Evolutionary conservation across 306 rosid species (phyloP).

Genomic region (Citrullus amarus): DNA sequence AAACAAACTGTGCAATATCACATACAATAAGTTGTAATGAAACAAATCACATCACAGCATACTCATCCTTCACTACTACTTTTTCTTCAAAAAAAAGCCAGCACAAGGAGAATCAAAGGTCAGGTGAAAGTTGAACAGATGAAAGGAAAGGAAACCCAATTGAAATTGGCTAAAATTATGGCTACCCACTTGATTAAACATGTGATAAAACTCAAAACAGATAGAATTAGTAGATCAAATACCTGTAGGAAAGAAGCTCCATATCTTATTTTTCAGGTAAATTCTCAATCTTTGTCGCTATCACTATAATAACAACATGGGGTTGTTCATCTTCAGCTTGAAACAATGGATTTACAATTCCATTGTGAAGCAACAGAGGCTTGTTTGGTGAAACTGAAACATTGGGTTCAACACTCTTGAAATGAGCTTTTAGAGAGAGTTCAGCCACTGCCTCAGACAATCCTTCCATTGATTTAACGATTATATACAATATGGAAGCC

Average conservation of each 20-base stretch:
- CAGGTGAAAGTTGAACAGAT: background rate
- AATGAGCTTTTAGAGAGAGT: too few species aligned
- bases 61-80: background rate
- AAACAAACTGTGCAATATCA: background rate
- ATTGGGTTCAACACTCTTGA: too few species aligned
- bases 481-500: too few species aligned
- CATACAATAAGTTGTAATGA: background rate
- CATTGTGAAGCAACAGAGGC: too few species aligned
- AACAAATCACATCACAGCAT: background rate
- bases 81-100: background rate
- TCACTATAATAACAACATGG: too few species aligned
- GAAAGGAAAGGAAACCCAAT: background rate
- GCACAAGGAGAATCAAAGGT: background rate
- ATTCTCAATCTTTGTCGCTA: too few species aligned
- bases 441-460: too few species aligned
- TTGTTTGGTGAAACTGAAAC: too few species aligned
- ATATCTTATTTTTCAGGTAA: slow-evolving; percentile 3
- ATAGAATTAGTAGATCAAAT: background rate
- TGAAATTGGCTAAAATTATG: background rate
- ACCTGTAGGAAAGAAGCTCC: slow-evolving; percentile 79
- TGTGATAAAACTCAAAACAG: background rate
- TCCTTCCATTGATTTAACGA: too few species aligned
- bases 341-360: too few species aligned
- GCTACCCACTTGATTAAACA: background rate
- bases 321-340: too few species aligned